Percentiles rank a stretch among this genome's conserved stretches.
phyloP scores from a whole-genome alignment of 2,329 filamentous ascomycete genomes.

The Xylaria sp. region DNA sequence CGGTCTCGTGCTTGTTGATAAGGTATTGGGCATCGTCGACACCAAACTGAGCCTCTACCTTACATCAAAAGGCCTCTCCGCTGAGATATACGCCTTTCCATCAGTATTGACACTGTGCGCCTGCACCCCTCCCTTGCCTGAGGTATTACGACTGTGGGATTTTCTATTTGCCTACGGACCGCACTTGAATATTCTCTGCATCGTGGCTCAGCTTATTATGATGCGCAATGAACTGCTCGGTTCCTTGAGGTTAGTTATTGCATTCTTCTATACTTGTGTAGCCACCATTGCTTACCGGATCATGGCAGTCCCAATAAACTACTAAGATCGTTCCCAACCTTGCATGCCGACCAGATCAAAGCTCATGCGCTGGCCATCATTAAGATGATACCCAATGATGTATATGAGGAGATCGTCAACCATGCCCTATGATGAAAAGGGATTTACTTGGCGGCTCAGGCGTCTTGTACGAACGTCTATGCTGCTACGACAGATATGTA shows the following conservation, averaged over 20 bases:
- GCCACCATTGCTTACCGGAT: slow-evolving; percentile 17
- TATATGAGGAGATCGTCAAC: slow-evolving; percentile 88
- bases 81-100: slow-evolving; percentile 95
- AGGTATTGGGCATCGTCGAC: slow-evolving; percentile 90
- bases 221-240: slow-evolving; percentile 85
- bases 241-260: slow-evolving; percentile 75
- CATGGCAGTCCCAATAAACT: slow-evolving; percentile 85
- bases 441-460: background rate
- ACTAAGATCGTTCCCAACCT: slow-evolving; percentile 83
- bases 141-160: slow-evolving; percentile 94
- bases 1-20: slow-evolving; percentile 89
- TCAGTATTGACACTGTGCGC: slow-evolving; percentile 94
- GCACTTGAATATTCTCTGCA: slow-evolving; percentile 94
- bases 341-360: slow-evolving; percentile 86
- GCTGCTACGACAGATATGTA: slow-evolving; percentile 23
- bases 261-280: slow-evolving; percentile 13
- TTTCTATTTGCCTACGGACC: slow-evolving; percentile 96
- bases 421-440: slow-evolving; percentile 74
- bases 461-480: background rate
- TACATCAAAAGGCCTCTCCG: slow-evolving; percentile 85
- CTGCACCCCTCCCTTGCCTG: slow-evolving; percentile 92
- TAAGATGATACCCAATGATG: slow-evolving; percentile 86
- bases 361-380: slow-evolving; percentile 86
- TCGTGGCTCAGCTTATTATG: slow-evolving; percentile 92
- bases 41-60: slow-evolving; percentile 86